These are phyloP conservation scores for Pleodorina starrii DNA, from an alignment of 139 green algal species.

Conservation along the genomic window DNA sequence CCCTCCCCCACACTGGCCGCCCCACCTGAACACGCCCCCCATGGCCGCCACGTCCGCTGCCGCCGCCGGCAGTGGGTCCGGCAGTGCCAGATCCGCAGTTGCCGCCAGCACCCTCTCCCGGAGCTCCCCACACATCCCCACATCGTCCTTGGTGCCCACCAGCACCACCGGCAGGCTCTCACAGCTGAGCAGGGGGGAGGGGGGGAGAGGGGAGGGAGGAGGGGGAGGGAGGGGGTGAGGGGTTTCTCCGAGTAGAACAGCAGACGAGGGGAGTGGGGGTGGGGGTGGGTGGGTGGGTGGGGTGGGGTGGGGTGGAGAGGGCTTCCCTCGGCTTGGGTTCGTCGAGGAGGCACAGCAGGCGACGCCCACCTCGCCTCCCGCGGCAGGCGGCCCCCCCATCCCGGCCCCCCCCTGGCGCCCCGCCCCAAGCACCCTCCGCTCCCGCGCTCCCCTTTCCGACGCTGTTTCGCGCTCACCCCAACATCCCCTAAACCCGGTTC, in stretches of 20 bases:
- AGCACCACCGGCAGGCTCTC: constrained; percentile 79
- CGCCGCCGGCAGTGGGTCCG: constrained; percentile 37
- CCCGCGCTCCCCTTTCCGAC: no score
- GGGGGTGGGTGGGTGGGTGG: not conserved
- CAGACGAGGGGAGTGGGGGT: not conserved
- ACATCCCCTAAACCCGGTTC: no score
- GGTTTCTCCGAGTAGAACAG: no score
- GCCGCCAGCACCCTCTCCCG: not conserved
- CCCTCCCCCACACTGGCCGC: no score
- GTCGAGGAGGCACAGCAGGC: no score
- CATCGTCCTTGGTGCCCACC: constrained; percentile 73
- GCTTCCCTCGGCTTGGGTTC: no score
- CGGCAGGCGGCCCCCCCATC: no score
- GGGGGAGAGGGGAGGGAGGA: not conserved
- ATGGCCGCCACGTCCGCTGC: constrained; percentile 12
- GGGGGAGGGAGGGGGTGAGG: not conserved
- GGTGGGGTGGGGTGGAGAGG: not conserved
- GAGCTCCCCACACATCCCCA: constrained; percentile 65
- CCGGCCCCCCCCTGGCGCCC: no score
- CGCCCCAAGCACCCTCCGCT: no score
- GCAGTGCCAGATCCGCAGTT: constrained; percentile 30
- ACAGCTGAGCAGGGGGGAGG: constrained; percentile 52
- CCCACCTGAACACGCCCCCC: constrained; percentile 35
- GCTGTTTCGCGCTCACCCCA: no score
- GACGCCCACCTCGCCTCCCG: no score